These are phyloP conservation scores for Metrosideros polymorpha DNA, from an alignment of 441 rosid genomes.

Conservation along the genomic window DNA sequence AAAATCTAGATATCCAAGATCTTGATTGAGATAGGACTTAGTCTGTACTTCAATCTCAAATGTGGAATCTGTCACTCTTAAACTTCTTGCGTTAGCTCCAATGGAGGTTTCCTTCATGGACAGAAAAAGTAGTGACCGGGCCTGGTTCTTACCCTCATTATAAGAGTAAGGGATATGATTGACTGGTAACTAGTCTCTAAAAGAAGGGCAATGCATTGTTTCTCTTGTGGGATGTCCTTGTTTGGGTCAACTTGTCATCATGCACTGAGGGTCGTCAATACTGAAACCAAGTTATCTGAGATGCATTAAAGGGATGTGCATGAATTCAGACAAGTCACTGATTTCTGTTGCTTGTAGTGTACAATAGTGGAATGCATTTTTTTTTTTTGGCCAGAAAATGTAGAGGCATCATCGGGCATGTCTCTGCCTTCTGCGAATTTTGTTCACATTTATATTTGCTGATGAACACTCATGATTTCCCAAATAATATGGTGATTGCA, in stretches of 20 bases:
- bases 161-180: not conserved
- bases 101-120: not conserved
- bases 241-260: not conserved
- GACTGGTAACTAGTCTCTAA: not conserved
- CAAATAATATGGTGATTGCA: slow-evolving; percentile 11
- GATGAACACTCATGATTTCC: not conserved
- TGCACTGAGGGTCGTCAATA: not conserved
- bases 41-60: not conserved
- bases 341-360: not conserved
- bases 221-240: not conserved
- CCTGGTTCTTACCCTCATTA: not conserved
- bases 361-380: not conserved
- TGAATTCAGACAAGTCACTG: not conserved
- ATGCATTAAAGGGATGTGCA: not conserved
- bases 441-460: not conserved
- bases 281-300: not conserved
- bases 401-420: not conserved
- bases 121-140: not conserved
- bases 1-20: not conserved
- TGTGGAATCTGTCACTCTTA: not conserved
- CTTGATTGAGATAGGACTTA: not conserved
- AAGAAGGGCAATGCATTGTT: not conserved
- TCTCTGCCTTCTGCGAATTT: not conserved
- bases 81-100: not conserved
- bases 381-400: not conserved